A percentile compares a stretch with the other conserved stretches of the same genome.
phyloP scores from a whole-genome alignment of 768 basidiomycete genomes.

The Pleurotus tuoliensis region DNA sequence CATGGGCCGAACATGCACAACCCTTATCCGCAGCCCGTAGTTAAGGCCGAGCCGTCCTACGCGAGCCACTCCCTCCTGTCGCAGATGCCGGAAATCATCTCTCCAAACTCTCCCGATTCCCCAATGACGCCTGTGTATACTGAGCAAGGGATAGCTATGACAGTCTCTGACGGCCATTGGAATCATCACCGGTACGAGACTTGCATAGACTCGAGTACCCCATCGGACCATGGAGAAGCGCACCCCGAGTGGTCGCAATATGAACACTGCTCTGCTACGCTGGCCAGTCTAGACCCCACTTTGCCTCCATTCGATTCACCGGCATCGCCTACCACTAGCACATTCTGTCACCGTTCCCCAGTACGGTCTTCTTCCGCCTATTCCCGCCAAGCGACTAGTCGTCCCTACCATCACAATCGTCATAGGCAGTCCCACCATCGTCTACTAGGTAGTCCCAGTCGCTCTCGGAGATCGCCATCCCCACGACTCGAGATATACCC shows the following conservation, averaged over 20 bases:
- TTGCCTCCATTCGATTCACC: background rate
- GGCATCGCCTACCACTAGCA: background rate
- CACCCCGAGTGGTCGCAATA: too few relatives aligned
- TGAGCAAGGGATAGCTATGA: background rate
- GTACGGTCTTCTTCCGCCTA: background rate
- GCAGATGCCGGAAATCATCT: background rate
- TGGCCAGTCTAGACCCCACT: too few relatives aligned
- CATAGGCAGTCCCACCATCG: background rate
- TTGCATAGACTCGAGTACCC: too few relatives aligned
- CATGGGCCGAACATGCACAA: background rate
- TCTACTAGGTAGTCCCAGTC: conserved; percentile 1
- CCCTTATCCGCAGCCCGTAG: conserved; percentile 2
- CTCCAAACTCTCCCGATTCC: background rate
- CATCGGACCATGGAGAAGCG: too few relatives aligned
- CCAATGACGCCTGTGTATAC: background rate
- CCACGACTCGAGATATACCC: background rate
- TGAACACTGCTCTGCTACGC: too few relatives aligned
- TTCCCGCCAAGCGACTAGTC: background rate
- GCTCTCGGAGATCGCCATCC: background rate
- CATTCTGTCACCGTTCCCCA: background rate
- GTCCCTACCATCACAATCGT: background rate
- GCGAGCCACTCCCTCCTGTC: background rate
- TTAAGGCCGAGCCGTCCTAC: background rate
- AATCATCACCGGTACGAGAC: too few relatives aligned
- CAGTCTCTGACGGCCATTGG: too few relatives aligned